Evolutionary conservation across 140 eudicot genomes (phyloP).

Genomic region (Bidens hawaiensis): DNA sequence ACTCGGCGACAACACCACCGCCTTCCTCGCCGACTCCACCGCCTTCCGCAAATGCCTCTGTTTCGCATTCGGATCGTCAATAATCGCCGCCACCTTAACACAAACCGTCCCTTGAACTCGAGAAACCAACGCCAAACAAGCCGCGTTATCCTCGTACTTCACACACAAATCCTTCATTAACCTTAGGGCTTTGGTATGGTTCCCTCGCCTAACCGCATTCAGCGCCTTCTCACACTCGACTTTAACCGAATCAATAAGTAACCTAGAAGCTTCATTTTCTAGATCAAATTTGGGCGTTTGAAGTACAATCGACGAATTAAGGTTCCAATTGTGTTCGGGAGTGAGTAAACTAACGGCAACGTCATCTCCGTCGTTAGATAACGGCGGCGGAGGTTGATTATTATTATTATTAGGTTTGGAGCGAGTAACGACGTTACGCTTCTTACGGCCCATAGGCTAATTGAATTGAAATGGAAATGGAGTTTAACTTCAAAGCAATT

Average conservation of each 20-base stretch:
- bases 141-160: slow-evolving; percentile 43
- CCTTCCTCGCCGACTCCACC: slow-evolving; percentile 65
- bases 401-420: slow-evolving; percentile 39
- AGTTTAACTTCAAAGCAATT: no score
- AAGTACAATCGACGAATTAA: slow-evolving; percentile 21
- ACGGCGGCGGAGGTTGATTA: slow-evolving; percentile 14
- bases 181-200: slow-evolving; percentile 79
- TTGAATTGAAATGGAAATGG: no score
- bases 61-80: slow-evolving; percentile 63
- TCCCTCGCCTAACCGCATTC: slow-evolving; percentile 68
- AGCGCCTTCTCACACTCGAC: slow-evolving; percentile 87
- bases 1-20: slow-evolving; percentile 56
- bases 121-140: slow-evolving; percentile 54
- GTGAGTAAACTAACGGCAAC: slow-evolving; percentile 22
- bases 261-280: slow-evolving; percentile 21
- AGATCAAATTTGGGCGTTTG: slow-evolving; percentile 13
- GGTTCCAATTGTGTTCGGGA: slow-evolving; percentile 15
- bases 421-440: slow-evolving; percentile 71
- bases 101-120: slow-evolving; percentile 80
- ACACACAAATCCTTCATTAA: slow-evolving; percentile 70
- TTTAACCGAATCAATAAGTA: slow-evolving; percentile 42
- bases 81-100: slow-evolving; percentile 68
- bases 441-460: slow-evolving; percentile 76
- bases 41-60: slow-evolving; percentile 77
- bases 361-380: slow-evolving; percentile 24